Evolutionary conservation across 805 yeast species (phyloP).

Genomic region (Deakozyma indianensis): DNA sequence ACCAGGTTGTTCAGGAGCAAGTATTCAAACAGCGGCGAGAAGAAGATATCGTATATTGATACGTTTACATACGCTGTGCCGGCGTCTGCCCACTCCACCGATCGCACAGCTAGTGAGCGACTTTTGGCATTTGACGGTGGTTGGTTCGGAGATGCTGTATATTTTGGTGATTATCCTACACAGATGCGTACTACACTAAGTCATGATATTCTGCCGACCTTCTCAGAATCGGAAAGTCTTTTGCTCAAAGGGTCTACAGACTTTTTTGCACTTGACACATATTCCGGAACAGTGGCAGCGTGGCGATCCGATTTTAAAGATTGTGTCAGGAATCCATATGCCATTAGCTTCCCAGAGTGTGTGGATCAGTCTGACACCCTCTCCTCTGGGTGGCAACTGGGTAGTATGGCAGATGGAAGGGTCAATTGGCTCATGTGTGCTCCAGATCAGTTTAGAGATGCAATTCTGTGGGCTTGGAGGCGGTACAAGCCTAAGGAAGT

Average conservation of each 20-base stretch:
- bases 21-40: constrained; percentile 15
- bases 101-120: constrained; percentile 17
- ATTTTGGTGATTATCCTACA: constrained; percentile 21
- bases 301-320: constrained; percentile 15
- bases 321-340: constrained; percentile 14
- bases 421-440: constrained; percentile 17
- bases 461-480: constrained; percentile 12
- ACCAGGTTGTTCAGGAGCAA: constrained; percentile 16
- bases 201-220: constrained; percentile 11
- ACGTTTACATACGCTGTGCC: constrained; percentile 20
- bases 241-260: constrained; percentile 17
- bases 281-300: constrained; percentile 17
- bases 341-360: constrained; percentile 19
- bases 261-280: constrained; percentile 23
- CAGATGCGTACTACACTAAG: constrained; percentile 13
- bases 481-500: constrained; percentile 16
- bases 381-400: constrained; percentile 13
- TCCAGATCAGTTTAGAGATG: constrained; percentile 9
- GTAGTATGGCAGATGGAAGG: constrained; percentile 14
- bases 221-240: constrained; percentile 17
- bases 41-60: constrained; percentile 18
- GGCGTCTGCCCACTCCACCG: constrained; percentile 14
- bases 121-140: constrained; percentile 17
- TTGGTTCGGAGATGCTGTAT: constrained; percentile 21
- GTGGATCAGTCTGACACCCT: constrained; percentile 9